These are phyloP conservation scores for Persicaria tinctoria DNA, from an alignment of 148 eudicot genomes.

Conservation along the genomic window DNA sequence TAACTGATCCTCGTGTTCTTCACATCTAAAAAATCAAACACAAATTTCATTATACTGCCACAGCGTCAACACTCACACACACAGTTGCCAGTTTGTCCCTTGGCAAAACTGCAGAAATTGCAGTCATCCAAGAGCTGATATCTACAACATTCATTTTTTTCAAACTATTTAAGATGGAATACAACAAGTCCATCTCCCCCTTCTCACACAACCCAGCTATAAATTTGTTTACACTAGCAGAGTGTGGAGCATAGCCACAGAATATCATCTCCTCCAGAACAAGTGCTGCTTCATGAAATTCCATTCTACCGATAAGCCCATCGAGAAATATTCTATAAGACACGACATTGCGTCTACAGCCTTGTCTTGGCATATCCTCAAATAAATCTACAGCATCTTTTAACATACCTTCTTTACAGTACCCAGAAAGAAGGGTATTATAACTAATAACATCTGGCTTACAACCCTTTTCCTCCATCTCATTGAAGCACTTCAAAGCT, in stretches of 20 bases:
- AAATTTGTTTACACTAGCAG: constrained; percentile 27
- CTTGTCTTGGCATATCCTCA: constrained; percentile 61
- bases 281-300: constrained; percentile 42
- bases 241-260: constrained; percentile 49
- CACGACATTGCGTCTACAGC: constrained; percentile 62
- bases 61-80: constrained; percentile 24
- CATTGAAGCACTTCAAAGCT: constrained; percentile 37
- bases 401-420: constrained; percentile 35
- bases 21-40: neutral
- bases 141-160: constrained; percentile 38
- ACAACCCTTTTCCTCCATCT: constrained; percentile 39
- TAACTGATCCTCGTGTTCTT: neutral
- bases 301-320: constrained; percentile 42
- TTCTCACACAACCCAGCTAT: constrained; percentile 29
- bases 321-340: constrained; percentile 51
- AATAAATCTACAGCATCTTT: constrained; percentile 47
- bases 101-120: constrained; percentile 28
- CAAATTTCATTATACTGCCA: neutral
- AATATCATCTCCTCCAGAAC: constrained; percentile 81
- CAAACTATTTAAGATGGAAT: constrained; percentile 33
- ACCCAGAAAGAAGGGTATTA: constrained; percentile 40
- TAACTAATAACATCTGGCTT: constrained; percentile 58
- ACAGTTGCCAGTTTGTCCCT: constrained; percentile 16
- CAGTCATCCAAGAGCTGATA: constrained; percentile 40
- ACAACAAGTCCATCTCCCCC: constrained; percentile 29